These are phyloP conservation scores for Annulohypoxylon maeteangense DNA, from an alignment of 495 filamentous ascomycete genomes.

Conservation along the genomic window DNA sequence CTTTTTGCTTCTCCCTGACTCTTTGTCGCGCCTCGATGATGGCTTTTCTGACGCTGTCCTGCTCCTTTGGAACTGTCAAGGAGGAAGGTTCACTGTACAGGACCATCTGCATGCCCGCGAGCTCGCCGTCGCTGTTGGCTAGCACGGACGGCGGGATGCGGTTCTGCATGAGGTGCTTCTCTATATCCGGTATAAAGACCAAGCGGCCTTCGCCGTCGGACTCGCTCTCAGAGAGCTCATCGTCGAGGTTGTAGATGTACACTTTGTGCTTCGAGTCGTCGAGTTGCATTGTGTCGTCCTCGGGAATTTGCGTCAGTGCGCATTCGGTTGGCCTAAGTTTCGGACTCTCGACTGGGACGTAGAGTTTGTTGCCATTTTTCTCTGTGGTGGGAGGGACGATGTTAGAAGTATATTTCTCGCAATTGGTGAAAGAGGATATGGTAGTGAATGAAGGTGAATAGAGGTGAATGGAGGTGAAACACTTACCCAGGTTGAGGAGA, in stretches of 20 bases:
- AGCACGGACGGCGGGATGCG: slow-evolving; percentile 76
- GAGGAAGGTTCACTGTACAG: slow-evolving; percentile 83
- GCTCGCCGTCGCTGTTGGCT: slow-evolving; percentile 57
- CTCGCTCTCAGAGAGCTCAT: slow-evolving; percentile 72
- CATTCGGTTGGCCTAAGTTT: slow-evolving; percentile 38
- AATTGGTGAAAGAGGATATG: neutral
- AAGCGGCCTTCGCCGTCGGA: slow-evolving; percentile 60
- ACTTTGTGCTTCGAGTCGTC: slow-evolving; percentile 88
- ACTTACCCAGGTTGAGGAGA: slow-evolving; percentile 81
- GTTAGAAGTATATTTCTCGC: slow-evolving; percentile 9
- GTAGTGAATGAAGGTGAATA: neutral
- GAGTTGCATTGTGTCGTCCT: slow-evolving; percentile 80
- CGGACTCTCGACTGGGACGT: slow-evolving; percentile 62
- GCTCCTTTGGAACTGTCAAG: slow-evolving; percentile 76
- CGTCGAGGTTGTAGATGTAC: slow-evolving; percentile 91
- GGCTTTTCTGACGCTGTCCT: slow-evolving; percentile 84
- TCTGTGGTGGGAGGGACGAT: slow-evolving; percentile 48
- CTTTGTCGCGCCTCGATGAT: slow-evolving; percentile 84
- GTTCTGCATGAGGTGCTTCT: slow-evolving; percentile 71
- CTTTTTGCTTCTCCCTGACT: slow-evolving; percentile 60
- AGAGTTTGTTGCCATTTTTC: slow-evolving; percentile 65
- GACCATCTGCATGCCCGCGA: slow-evolving; percentile 73
- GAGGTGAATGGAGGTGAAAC: neutral
- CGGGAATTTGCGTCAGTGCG: slow-evolving; percentile 23
- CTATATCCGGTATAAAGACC: slow-evolving; percentile 84